Base-by-base conservation (phyloP, 2,329 filamentous ascomycete genomes). In the Cordyceps cicadae region DNA sequence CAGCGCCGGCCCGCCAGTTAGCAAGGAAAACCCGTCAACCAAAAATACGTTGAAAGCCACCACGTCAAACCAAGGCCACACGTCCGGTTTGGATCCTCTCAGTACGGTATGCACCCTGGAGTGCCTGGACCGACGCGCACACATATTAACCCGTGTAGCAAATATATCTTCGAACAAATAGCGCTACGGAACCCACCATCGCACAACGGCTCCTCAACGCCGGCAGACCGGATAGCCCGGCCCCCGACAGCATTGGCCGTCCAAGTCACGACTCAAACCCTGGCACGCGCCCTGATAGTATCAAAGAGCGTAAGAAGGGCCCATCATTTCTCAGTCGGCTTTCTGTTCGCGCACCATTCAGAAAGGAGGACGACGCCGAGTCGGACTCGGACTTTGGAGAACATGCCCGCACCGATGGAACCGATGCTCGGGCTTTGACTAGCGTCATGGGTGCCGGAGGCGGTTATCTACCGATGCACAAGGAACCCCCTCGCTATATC, bases 401-500 rank as follows among this genome's bases (percentile, higher is more conserved):
- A 37, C 19, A 34, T 11, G 17, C 34, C 3, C 56, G 57, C 67
- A 86, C 85, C 37, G 89, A 95, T 71, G 91, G 91, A 59, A 89
- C 87, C 77, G 87, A 95, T 73, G 89, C 91, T 39, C 84, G 88
- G 67, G 86, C 92, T 62, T 93, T 96, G 72, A 88, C 88, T 43
- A 87, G 90, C 62, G 83, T 88, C 55, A 82, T 90, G 68, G 88
- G 84, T 57, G 82, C 84, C 29, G 81, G 76, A 60, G 77, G 76
- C 59, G 88, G 91, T 62, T 97, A 88, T 72, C 90, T 91, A 60
- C 93, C 94, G 8, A 85, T 87, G 64, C 87, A 95, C 69, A 94
- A 94, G 65, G 90, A 92, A 59, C 92, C 93, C 3, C 91, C 92
- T 2, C 86, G 90, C 29, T 97, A 97, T 70, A 94, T 97, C 68